phyloP scores from a whole-genome alignment of 768 basidiomycete species.

The Lentinula aciculospora region DNA sequence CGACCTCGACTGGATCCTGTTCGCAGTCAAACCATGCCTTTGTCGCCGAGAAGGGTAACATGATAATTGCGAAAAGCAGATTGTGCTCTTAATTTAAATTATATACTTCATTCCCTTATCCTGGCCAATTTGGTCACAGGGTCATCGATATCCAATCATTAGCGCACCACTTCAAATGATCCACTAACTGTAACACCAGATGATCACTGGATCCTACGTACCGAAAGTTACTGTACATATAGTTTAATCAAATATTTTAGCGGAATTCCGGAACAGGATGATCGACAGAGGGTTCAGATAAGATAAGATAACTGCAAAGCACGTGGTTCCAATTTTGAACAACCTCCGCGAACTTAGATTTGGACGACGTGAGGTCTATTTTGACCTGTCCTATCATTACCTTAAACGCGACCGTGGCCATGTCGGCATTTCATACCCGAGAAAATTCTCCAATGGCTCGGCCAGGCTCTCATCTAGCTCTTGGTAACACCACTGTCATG shows the following conservation, averaged over 20 bases:
- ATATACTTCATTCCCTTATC: background rate
- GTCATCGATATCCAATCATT: too few relatives aligned
- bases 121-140: background rate
- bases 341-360: too few relatives aligned
- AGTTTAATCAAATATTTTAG: background rate
- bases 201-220: too few relatives aligned
- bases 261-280: background rate
- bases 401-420: background rate
- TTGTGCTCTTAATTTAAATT: background rate
- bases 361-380: too few relatives aligned
- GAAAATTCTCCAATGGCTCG: slow-evolving; percentile 7
- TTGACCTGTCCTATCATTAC: background rate
- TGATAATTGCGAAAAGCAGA: background rate
- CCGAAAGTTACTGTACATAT: too few relatives aligned
- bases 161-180: too few relatives aligned
- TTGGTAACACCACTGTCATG: background rate
- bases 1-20: slow-evolving; percentile 17
- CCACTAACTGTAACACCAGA: too few relatives aligned
- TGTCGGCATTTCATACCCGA: slow-evolving; percentile 5
- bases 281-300: background rate
- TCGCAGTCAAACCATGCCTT: slow-evolving; percentile 16
- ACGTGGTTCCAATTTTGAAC: background rate
- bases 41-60: background rate
- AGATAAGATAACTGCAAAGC: slow-evolving; percentile 3
- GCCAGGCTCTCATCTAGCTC: slow-evolving; percentile 4